Evolutionary conservation across 257 asterid genomes (phyloP), one percentile per base, ranked within the genome.

Genomic region (Nicotiana attenuata): DNA sequence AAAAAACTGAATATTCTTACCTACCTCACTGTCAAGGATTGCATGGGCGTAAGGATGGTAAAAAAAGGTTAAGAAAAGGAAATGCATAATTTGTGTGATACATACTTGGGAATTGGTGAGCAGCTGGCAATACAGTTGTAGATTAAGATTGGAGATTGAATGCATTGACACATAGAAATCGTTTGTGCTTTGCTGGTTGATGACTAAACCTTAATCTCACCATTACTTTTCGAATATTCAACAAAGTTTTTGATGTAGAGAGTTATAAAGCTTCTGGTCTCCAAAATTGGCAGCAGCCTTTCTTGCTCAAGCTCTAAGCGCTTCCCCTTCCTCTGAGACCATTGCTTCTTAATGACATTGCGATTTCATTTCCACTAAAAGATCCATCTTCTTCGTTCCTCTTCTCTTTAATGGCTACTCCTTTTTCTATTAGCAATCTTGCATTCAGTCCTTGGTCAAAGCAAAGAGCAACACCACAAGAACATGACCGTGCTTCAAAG

Each of bases 371-470:
- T 61, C 88, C 29, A 4, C 75, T 69, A 16, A 88, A 86, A 0
- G 87, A 81, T 20, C 91, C 89, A 80, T 86, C 77, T 41, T 69
- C 87, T 65, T 82, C 85, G 6, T 9, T 80, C 59, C 90, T 85
- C 50, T 83, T 83, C 16, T 83, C 89, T 73, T 86, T 86, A 24
- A 38, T 68, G 31, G 1, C 89, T 81, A 85, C 56, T 0, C 85
- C 86, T 56, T 88, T 88, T 67, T 88, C 88, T 8, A 83, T 90
- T 38, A 89, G 60, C 31, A 86, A 24, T 81, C 89, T 85, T 1
- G 90, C 63, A 24, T 86, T 81, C 85, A 86, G 15, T 0, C 85
- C 86, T 20, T 88, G 89, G 55, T 69, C 84, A 10, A 81, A 11
- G 24, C 16, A 41, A 86, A 85, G 7, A 90, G 88, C 82, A 89